Conservation (phyloP, 345 rosid species). For the Mercurialis annua region DNA sequence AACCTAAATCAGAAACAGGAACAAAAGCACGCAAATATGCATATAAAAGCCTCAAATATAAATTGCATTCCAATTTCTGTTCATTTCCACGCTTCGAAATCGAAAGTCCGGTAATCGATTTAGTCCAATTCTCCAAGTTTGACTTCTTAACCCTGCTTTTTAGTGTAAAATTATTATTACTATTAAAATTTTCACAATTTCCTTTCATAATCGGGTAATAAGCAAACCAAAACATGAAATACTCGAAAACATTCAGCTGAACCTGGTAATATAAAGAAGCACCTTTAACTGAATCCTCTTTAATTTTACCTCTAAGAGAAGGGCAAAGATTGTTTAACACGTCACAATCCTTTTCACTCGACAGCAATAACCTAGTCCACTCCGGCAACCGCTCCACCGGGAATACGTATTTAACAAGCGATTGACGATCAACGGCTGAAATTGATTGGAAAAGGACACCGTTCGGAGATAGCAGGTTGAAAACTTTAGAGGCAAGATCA, state of each 20-base stretch:
- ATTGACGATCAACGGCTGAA: slow-evolving; percentile 60
- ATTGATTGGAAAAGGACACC: slow-evolving; percentile 61
- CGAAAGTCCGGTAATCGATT: slow-evolving; percentile 53
- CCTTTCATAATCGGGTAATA: slow-evolving; percentile 82
- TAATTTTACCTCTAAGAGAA: slow-evolving; percentile 54
- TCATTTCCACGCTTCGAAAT: slow-evolving; percentile 48
- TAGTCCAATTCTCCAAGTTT: slow-evolving; percentile 66
- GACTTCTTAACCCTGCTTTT: slow-evolving; percentile 43
- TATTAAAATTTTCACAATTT: slow-evolving; percentile 40
- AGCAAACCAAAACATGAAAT: slow-evolving; percentile 89
- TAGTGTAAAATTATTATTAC: slow-evolving; percentile 14
- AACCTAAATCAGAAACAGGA: slow-evolving; percentile 52
- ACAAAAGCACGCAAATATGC: slow-evolving; percentile 79
- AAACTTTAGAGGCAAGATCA: slow-evolving; percentile 46
- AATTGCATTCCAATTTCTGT: slow-evolving; percentile 53
- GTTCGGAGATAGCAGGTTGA: slow-evolving; percentile 52
- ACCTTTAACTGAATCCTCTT: slow-evolving; percentile 53
- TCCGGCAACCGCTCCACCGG: slow-evolving; percentile 77
- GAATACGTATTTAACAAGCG: slow-evolving; percentile 75
- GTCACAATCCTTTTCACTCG: slow-evolving; percentile 42
- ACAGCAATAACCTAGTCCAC: slow-evolving; percentile 61
- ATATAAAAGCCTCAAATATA: slow-evolving; percentile 59
- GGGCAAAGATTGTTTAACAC: slow-evolving; percentile 53
- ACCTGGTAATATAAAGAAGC: slow-evolving; percentile 50
- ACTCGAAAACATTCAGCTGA: slow-evolving; percentile 73